phyloP scores from a whole-genome alignment of 2,329 filamentous ascomycete genomes.

The Stagonosporopsis cucurbitacearum region DNA sequence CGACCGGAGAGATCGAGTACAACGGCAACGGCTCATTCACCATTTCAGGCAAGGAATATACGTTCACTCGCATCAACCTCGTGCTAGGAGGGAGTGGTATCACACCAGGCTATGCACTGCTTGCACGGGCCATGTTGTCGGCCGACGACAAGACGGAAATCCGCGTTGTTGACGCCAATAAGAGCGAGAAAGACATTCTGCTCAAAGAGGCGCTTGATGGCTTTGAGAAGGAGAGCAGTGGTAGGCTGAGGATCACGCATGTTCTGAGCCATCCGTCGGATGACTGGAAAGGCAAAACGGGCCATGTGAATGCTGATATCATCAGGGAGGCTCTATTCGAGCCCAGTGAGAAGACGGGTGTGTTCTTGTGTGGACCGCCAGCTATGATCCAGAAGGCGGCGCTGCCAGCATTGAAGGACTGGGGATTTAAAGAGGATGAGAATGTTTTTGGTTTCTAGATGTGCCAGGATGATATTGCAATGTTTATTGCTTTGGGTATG shows the following conservation, averaged over 20 bases:
- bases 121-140: constrained; percentile 51
- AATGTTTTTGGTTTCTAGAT: constrained; percentile 54
- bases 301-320: constrained; percentile 53
- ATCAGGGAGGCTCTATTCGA: constrained; percentile 52
- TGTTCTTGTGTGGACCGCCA: constrained; percentile 59
- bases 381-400: constrained; percentile 61
- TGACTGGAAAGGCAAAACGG: constrained; percentile 55
- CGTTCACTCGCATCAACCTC: constrained; percentile 56
- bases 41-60: constrained; percentile 51
- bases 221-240: constrained; percentile 47
- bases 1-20: constrained; percentile 60
- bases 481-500: not conserved
- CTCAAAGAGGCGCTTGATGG: constrained; percentile 53
- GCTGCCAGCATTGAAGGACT: constrained; percentile 55
- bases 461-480: not conserved
- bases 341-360: constrained; percentile 51
- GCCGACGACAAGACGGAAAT: constrained; percentile 49
- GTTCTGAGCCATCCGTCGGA: constrained; percentile 55
- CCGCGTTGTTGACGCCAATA: constrained; percentile 58
- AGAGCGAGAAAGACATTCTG: constrained; percentile 56
- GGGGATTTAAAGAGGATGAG: constrained; percentile 55
- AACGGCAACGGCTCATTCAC: constrained; percentile 55
- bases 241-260: constrained; percentile 55
- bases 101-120: constrained; percentile 60
- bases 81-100: constrained; percentile 60